Evolutionary conservation across 805 yeast species (phyloP).

Genomic region (Cyberlindnera maritima): DNA sequence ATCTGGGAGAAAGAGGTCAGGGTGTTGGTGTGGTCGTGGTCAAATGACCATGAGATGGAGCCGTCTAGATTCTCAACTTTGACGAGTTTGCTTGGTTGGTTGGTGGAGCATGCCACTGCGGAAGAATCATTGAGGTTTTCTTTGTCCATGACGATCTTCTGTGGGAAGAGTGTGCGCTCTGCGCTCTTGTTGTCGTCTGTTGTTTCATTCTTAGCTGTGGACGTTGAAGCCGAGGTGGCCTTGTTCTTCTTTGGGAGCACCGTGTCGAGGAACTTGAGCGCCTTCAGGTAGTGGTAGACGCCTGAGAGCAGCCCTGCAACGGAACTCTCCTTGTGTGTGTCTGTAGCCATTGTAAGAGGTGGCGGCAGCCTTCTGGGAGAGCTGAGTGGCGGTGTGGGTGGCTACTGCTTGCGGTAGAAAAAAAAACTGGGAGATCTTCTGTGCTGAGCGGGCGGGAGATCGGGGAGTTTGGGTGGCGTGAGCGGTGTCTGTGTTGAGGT

Average conservation of each 20-base stretch:
- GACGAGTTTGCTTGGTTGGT: constrained; percentile 43
- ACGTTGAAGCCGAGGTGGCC: not conserved
- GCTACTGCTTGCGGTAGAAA: no score
- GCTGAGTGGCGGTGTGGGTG: not conserved
- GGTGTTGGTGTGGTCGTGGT: constrained; percentile 6
- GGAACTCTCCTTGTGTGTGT: constrained; percentile 4
- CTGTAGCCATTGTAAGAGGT: not conserved
- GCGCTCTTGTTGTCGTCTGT: not conserved
- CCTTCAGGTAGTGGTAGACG: constrained; percentile 14
- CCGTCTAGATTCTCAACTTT: constrained; percentile 52
- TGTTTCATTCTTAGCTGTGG: not conserved
- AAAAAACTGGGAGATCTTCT: not conserved
- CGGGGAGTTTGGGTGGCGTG: not conserved
- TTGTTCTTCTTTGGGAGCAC: constrained; percentile 13
- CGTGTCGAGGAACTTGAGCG: constrained; percentile 16
- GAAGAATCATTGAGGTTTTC: constrained; percentile 12
- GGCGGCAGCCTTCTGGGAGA: not conserved
- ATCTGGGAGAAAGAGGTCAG: constrained; percentile 8
- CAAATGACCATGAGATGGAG: constrained; percentile 55
- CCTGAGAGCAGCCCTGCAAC: constrained; percentile 7
- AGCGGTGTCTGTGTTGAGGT: not conserved
- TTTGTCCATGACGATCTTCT: constrained; percentile 15
- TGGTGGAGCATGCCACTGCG: constrained; percentile 47
- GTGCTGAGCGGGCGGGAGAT: not conserved
- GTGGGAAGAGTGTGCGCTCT: constrained; percentile 21